A percentile compares a stretch with the other conserved stretches of the same genome.
Evolutionary conservation across 305 asterid species (phyloP).

Genomic region (Fraxinus ornus): DNA sequence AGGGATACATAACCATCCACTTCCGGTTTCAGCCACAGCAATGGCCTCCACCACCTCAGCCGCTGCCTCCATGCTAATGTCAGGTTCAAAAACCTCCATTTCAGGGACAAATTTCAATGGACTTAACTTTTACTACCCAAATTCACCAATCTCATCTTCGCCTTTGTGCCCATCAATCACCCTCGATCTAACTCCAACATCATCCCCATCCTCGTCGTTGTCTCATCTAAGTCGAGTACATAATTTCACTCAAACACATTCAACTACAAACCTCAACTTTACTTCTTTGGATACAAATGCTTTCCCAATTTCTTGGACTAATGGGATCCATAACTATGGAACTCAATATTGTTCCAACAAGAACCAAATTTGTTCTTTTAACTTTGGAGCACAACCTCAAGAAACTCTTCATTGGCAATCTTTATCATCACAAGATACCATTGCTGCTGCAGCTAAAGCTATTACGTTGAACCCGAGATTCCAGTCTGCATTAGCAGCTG

Average conservation of each 20-base stretch:
- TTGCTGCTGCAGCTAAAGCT: slow-evolving; percentile 88
- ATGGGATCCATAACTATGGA: slow-evolving; percentile 35
- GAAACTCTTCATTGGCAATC: slow-evolving; percentile 48
- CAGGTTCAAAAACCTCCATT: slow-evolving; percentile 57
- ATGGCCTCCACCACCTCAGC: slow-evolving; percentile 96
- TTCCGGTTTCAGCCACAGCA: slow-evolving; percentile 72
- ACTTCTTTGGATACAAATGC: slow-evolving; percentile 57
- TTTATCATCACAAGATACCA: slow-evolving; percentile 45
- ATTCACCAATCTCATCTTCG: slow-evolving; percentile 49
- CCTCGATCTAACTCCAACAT: slow-evolving; percentile 60
- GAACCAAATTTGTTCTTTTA: slow-evolving; percentile 30
- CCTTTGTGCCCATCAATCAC: slow-evolving; percentile 76
- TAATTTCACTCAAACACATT: slow-evolving; percentile 41
- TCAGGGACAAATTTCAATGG: slow-evolving; percentile 47
- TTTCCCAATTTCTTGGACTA: slow-evolving; percentile 62
- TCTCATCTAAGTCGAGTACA: slow-evolving; percentile 27
- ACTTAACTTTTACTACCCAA: slow-evolving; percentile 57
- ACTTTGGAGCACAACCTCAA: slow-evolving; percentile 51
- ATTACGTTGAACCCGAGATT: slow-evolving; percentile 75
- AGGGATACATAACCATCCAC: slow-evolving; percentile 86
- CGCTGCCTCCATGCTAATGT: slow-evolving; percentile 76
- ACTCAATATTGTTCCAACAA: slow-evolving; percentile 25
- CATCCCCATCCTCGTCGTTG: slow-evolving; percentile 32
- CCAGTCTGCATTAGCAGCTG: slow-evolving; percentile 78
- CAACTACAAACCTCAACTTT: slow-evolving; percentile 67